These are phyloP conservation scores for Penicillium paradoxum DNA, from an alignment of 495 filamentous ascomycete genomes.

Conservation along the genomic window DNA sequence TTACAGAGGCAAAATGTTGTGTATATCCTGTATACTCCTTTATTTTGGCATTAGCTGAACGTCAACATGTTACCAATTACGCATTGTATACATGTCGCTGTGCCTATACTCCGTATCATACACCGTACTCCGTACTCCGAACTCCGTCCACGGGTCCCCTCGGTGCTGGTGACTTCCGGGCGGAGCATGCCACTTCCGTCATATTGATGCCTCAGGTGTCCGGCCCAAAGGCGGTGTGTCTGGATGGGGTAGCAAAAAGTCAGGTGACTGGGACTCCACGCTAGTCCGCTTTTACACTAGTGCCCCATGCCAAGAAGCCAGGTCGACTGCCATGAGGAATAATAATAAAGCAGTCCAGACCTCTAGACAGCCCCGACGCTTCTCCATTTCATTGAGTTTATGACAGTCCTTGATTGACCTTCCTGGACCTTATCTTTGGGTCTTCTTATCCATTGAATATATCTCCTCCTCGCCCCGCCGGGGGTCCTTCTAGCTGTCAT, in stretches of 20 bases:
- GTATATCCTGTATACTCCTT: background rate
- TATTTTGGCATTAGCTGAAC: too few relatives aligned
- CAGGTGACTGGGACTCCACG: background rate
- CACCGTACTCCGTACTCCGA: background rate
- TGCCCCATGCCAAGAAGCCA: constrained; percentile 27
- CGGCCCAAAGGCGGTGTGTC: background rate
- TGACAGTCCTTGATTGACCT: constrained; percentile 10
- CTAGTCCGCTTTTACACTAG: constrained; percentile 14
- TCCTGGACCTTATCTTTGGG: background rate
- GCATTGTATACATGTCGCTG: background rate
- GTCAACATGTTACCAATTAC: too few relatives aligned
- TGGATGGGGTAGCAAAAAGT: background rate
- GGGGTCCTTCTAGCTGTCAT: constrained; percentile 49
- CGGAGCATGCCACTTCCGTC: background rate
- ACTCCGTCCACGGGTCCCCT: too few relatives aligned
- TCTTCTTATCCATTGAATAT: constrained; percentile 14
- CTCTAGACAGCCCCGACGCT: constrained; percentile 8
- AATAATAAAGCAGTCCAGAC: constrained; percentile 28
- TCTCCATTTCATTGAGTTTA: constrained; percentile 9
- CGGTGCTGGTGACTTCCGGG: too few relatives aligned
- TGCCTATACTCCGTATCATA: background rate
- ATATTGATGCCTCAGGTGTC: background rate
- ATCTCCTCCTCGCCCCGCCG: constrained; percentile 25
- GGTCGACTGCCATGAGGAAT: constrained; percentile 29
- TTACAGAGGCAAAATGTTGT: background rate